Evolutionary conservation across 2,329 filamentous ascomycete species (phyloP).

Genomic region (Elsinoe batatas): DNA sequence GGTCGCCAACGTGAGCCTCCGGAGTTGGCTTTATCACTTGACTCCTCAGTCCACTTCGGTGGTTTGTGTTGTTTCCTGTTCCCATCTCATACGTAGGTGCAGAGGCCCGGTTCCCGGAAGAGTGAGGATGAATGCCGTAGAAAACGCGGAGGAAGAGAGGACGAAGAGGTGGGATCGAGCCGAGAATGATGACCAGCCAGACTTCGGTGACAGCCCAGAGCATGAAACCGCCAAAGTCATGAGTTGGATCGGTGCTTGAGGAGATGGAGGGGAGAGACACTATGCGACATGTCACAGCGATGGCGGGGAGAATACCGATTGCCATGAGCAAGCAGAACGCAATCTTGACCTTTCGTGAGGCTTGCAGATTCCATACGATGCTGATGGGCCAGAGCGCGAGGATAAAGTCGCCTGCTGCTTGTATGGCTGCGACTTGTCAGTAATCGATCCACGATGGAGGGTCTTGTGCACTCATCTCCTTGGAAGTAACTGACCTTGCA

Average conservation of each 20-base stretch:
- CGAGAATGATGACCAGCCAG: slow-evolving; percentile 10
- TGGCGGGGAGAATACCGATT: slow-evolving; percentile 4
- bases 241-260: not conserved
- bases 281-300: slow-evolving; percentile 2
- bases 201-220: slow-evolving; percentile 6
- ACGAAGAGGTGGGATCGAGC: slow-evolving; percentile 6
- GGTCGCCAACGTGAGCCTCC: not conserved
- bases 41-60: not conserved
- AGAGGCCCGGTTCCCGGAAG: not conserved
- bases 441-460: not conserved
- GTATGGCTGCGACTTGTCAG: not conserved
- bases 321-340: slow-evolving; percentile 11
- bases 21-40: not conserved
- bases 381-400: slow-evolving; percentile 5
- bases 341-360: slow-evolving; percentile 6
- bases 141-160: slow-evolving; percentile 10
- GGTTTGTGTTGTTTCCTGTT: not conserved
- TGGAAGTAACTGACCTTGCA: slow-evolving; percentile 8
- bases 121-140: slow-evolving; percentile 1
- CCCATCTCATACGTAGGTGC: not conserved
- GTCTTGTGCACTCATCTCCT: not conserved
- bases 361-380: slow-evolving; percentile 7
- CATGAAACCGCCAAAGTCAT: slow-evolving; percentile 4
- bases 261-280: not conserved
- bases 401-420: slow-evolving; percentile 2